Evolutionary conservation across 768 basidiomycete genomes (phyloP), one percentile per base, ranked within the genome.

Genomic region (Cantharellus anzutake): DNA sequence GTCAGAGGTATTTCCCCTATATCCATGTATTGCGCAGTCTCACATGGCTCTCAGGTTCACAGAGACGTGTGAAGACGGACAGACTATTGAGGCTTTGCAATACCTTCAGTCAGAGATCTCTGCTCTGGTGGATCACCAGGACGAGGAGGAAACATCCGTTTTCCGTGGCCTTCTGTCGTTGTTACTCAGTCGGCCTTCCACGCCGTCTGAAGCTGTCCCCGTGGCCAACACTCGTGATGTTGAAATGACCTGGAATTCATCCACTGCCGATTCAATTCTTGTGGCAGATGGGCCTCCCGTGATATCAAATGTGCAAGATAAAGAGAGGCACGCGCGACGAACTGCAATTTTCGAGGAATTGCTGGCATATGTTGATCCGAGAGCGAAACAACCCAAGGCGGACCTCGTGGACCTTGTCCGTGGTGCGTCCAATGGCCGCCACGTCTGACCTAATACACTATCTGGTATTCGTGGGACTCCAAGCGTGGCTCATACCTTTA

Each of bases 41-140:
- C 44, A 48, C 11, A 11, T 11, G 11, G 57, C 7, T 34, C 56
- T 38, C 64, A 89, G 86, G 64, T 89, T 88, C 71, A 79, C 82
- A n/a, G 86, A 90, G 66, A 81, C 87, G 76, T 85, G 84, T 65
- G 79, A 80, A 67, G 78, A 80, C 51, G 73, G 70, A 14, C 69
- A 80, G 1, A 73, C 79, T 0, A 75, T 84, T 34, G 78, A 80
- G 65, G 83, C 87, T 0, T 74, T 90, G 44, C 75, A 72, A 11
- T 89, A 86, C 70, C 71, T 90, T 41, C 82, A 83, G 67, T 79
- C 73, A 0, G 76, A 82, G 56, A 83, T 90, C 4, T 80, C 80
- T 0, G 74, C 75, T 1, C 80, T 85, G 2, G 86, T 88, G 16
- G 78, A 88, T 67, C 84, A 86, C 63, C 72, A 70, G 60, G 76